These are phyloP conservation scores for Coemansia sp. DNA, from an alignment of 192 early-diverging fungal genomes.

Conservation along the genomic window DNA sequence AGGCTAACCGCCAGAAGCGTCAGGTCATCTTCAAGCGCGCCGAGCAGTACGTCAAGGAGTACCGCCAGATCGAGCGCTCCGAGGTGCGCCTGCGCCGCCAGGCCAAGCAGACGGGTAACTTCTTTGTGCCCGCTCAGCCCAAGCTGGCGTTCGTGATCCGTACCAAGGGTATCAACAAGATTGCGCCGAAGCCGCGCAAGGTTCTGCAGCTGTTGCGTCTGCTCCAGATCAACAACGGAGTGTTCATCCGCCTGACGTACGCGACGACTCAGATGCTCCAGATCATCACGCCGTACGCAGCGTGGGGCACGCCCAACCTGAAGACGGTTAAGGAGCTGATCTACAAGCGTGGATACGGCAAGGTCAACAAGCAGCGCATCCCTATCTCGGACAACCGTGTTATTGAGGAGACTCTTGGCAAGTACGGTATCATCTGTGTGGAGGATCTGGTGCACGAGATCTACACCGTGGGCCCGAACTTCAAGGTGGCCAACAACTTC, in stretches of 20 bases:
- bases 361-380: slow-evolving; percentile 97
- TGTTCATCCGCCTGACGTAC: slow-evolving; percentile 94
- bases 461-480: slow-evolving; percentile 96
- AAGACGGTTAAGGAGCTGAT: slow-evolving; percentile 98
- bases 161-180: slow-evolving; percentile 99
- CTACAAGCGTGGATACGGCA: slow-evolving; percentile 99
- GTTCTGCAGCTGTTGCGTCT: slow-evolving; percentile 98
- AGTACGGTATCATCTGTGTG: slow-evolving; percentile 94
- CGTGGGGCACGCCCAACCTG: slow-evolving; percentile 93
- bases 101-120: slow-evolving; percentile 87
- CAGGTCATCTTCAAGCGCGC: slow-evolving; percentile 99
- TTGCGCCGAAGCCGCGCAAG: slow-evolving; percentile 99
- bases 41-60: slow-evolving; percentile 98
- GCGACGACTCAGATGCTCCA: slow-evolving; percentile 98
- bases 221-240: slow-evolving; percentile 98
- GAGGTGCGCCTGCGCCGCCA: slow-evolving; percentile 91
- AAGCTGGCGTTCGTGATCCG: slow-evolving; percentile 98
- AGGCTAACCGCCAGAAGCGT: slow-evolving; percentile 70
- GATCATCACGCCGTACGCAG: slow-evolving; percentile 93
- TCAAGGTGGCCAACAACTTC: slow-evolving; percentile 97
- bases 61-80: slow-evolving; percentile 83
- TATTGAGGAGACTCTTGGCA: slow-evolving; percentile 89
- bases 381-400: slow-evolving; percentile 95
- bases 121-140: slow-evolving; percentile 93
- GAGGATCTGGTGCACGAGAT: slow-evolving; percentile 99